phyloP scores from a whole-genome alignment of 208 protist species.

The Vickermania spadyakhi region DNA sequence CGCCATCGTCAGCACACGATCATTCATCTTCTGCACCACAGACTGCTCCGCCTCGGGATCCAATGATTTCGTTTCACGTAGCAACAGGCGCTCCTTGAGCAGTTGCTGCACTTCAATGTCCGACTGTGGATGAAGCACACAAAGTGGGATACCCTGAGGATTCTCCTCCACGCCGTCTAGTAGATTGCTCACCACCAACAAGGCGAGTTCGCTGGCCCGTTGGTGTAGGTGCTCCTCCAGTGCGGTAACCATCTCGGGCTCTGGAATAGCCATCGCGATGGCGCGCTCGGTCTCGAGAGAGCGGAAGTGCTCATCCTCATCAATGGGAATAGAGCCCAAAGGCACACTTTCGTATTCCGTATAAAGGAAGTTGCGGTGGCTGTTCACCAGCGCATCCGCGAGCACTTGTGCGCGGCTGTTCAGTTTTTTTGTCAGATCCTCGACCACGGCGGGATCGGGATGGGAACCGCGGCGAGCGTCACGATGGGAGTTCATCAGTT shows the following conservation, averaged over 20 bases:
- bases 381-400: constrained; percentile 12
- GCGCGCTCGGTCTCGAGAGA: constrained; percentile 12
- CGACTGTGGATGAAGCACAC: constrained; percentile 36
- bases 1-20: constrained; percentile 27
- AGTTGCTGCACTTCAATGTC: constrained; percentile 42
- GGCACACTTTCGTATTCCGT: constrained; percentile 13
- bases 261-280: constrained; percentile 4
- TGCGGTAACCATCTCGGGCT: constrained; percentile 8
- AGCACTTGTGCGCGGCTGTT: constrained; percentile 24
- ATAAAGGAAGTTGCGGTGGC: constrained; percentile 21
- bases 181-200: constrained; percentile 38
- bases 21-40: constrained; percentile 52
- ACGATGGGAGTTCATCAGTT: constrained; percentile 35
- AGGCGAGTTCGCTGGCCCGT: constrained; percentile 47
- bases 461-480: constrained; percentile 17
- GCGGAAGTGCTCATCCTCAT: constrained; percentile 13
- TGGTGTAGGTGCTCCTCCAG: constrained; percentile 26
- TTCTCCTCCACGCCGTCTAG: constrained; percentile 27
- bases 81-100: constrained; percentile 26
- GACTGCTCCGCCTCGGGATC: constrained; percentile 5
- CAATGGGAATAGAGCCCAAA: constrained; percentile 8
- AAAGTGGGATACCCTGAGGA: constrained; percentile 40
- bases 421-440: constrained; percentile 21
- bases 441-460: constrained; percentile 39
- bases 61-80: constrained; percentile 31